Conservation (phyloP, 768 basidiomycete species). For the Lenzites betulinus region DNA sequence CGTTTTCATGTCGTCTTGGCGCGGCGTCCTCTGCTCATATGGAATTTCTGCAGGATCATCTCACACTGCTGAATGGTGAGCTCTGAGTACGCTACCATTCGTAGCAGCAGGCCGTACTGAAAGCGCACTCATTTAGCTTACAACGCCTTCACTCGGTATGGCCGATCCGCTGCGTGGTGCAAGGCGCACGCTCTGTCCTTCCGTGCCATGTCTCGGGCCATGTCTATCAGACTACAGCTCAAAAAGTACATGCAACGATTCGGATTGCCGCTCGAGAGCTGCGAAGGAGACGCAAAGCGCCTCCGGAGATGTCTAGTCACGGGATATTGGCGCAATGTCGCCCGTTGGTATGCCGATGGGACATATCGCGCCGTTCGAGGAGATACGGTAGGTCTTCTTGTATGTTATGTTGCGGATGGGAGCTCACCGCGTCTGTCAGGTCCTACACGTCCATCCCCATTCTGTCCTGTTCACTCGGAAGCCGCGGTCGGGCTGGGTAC, state of each 20-base stretch:
- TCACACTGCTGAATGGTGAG: conserved; percentile 89
- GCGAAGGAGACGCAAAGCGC: conserved; percentile 83
- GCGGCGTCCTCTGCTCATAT: conserved; percentile 2
- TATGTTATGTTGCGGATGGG: neutral
- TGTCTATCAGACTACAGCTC: conserved; percentile 93
- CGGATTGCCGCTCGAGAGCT: conserved; percentile 77
- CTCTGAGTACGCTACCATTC: neutral
- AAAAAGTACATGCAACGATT: conserved; percentile 95
- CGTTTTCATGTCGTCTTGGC: conserved; percentile 21
- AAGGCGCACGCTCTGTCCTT: conserved; percentile 91
- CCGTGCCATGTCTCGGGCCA: conserved; percentile 88
- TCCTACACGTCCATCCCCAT: conserved; percentile 88
- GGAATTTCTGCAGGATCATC: conserved; percentile 69
- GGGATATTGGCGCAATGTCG: conserved; percentile 94
- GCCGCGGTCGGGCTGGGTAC: conserved; percentile 88
- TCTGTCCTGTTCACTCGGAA: conserved; percentile 94
- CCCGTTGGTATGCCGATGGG: conserved; percentile 88
- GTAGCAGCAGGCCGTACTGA: neutral
- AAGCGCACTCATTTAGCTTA: conserved; percentile 57
- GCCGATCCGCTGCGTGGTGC: conserved; percentile 90
- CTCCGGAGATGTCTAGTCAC: conserved; percentile 87
- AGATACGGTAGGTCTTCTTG: conserved; percentile 58
- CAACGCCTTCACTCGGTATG: conserved; percentile 87
- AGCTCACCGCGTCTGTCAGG: conserved; percentile 43
- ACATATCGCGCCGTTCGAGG: conserved; percentile 90